Conservation (phyloP, 345 rosid species). For the Aurinia saxatilis region DNA sequence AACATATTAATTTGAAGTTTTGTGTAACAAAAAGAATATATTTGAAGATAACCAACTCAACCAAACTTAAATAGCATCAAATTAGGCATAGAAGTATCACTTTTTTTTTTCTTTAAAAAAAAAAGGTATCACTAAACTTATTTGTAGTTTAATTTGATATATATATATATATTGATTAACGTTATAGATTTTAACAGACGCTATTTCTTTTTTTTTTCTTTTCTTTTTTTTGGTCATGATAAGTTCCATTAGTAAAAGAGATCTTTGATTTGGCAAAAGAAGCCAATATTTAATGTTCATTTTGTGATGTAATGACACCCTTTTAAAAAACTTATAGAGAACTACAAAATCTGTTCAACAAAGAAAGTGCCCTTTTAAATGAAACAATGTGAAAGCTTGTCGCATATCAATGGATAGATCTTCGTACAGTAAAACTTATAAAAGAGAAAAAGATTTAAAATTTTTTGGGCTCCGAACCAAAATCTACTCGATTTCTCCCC, state of each 20-base stretch:
- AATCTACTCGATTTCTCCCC: conserved; percentile 22
- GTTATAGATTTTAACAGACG: too few species aligned
- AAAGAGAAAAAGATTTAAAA: not conserved
- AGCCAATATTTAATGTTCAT: not conserved
- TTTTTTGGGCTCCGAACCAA: conserved; percentile 21
- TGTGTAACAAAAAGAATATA: not conserved
- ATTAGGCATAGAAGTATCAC: not conserved
- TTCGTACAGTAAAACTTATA: not conserved
- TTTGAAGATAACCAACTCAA: not conserved
- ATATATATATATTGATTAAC: too few species aligned
- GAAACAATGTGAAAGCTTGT: conserved; percentile 24
- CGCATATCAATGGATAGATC: conserved; percentile 13
- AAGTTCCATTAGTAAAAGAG: not conserved
- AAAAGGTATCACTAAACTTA: too few species aligned
- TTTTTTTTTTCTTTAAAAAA: too few species aligned
- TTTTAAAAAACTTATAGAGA: conserved; percentile 8
- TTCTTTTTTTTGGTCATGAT: not conserved
- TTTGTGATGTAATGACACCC: not conserved
- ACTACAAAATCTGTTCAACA: conserved; percentile 18
- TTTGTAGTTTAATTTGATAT: not conserved
- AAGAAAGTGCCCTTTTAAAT: conserved; percentile 28
- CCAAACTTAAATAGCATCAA: not conserved
- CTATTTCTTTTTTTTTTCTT: too few species aligned
- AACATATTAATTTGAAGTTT: not conserved
- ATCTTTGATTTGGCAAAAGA: not conserved